Evolutionary conservation across 176 grass and related monocot species (phyloP).

Genomic region (Eragrostis nindensis): DNA sequence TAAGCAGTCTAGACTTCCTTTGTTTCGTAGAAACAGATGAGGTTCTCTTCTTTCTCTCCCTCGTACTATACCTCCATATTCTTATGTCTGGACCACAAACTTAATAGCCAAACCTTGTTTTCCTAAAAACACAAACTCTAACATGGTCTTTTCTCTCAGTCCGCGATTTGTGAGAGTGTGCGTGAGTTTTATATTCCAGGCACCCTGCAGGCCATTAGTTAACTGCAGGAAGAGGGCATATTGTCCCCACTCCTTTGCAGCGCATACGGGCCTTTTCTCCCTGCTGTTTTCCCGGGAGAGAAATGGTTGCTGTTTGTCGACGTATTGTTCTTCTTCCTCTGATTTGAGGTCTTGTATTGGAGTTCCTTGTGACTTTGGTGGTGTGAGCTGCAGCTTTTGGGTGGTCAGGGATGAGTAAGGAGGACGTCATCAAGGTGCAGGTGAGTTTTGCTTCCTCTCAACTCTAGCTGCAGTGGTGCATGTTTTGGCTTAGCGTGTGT

Average conservation of each 20-base stretch:
- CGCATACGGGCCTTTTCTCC: too few relatives aligned
- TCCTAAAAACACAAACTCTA: constrained; percentile 17
- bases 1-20: too few relatives aligned
- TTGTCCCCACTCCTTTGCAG: too few relatives aligned
- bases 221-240: too few relatives aligned
- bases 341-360: constrained; percentile 50
- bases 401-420: constrained; percentile 71
- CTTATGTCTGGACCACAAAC: too few relatives aligned
- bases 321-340: constrained; percentile 35
- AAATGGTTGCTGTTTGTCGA: constrained; percentile 9
- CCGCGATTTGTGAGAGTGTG: too few relatives aligned
- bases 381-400: background rate
- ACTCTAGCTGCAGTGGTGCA: background rate
- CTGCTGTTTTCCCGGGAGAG: background rate
- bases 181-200: too few relatives aligned
- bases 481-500: too few relatives aligned
- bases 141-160: background rate
- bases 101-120: constrained; percentile 2
- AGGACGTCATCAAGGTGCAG: constrained; percentile 72
- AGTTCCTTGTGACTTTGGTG: constrained; percentile 15
- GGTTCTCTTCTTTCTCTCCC: too few relatives aligned
- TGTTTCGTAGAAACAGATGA: too few relatives aligned
- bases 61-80: too few relatives aligned
- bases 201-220: too few relatives aligned
- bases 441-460: constrained; percentile 46